Evolutionary conservation across 1,139 yeast species (phyloP), one percentile per base, ranked within the genome.

Genomic region (Nakaseomyces sp.): DNA sequence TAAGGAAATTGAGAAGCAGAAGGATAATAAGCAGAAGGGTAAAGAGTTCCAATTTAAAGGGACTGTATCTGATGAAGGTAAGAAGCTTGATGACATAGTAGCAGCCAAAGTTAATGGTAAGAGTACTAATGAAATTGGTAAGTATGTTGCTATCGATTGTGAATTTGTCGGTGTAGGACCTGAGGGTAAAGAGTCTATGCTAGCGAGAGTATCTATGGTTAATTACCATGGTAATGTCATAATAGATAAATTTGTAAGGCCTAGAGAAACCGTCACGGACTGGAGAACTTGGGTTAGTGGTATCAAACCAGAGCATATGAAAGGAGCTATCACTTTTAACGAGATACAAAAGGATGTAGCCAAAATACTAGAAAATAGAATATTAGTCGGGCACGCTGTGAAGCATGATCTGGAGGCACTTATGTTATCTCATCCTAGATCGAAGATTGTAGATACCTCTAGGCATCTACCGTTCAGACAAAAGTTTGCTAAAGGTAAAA

Each of bases 241-340:
- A 0, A 68, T 81, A 49, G 96, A 89, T 61, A 68, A 72, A 37
- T 88, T 72, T 64, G 96, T 89, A 1, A 70, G 70, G 50, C 96
- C 96, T 1, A 66, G 70, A 31, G 88, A 81, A 53, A 68, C 67
- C 44, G 95, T 89, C 1, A 80, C 89, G 0, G 95, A 88, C 61
- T 89, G 93, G 88, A 73, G 96, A 61, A 89, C 96, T 0, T 80
- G 89, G 85, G 94, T 86, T n/a, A 81, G 93, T 61, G 97, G 97
- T 13, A 77, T 89, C 3, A 70, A 79, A 2, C 84, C 95, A 0
- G 63, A 66, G 7, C 76, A 82, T 58, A 78, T 88, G 83, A 66
- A 69, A 30, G 61, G 71, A 38, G 96, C 95, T 0, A 69, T 81
- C 0, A 51, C 75, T 1, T 82, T 84, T 54, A 70, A 73, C 49